These are phyloP conservation scores for Aspergillus sp. DNA, from an alignment of 2,329 filamentous ascomycete species.

Conservation along the genomic window DNA sequence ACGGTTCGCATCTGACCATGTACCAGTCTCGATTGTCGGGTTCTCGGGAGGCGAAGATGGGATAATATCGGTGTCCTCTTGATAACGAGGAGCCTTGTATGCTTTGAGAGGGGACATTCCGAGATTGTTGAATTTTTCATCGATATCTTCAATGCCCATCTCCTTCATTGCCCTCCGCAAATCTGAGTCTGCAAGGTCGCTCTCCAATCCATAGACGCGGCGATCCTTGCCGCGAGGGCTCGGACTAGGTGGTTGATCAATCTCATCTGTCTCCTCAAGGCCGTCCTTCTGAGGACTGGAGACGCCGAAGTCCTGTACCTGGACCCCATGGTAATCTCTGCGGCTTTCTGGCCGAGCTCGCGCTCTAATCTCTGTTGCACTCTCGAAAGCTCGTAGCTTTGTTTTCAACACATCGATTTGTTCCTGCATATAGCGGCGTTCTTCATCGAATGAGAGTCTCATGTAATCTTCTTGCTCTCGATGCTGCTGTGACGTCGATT, in stretches of 20 bases:
- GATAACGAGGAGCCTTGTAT: slow-evolving; percentile 12
- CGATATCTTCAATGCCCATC: slow-evolving; percentile 27
- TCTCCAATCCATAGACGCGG: slow-evolving; percentile 13
- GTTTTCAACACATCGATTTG: slow-evolving; percentile 39
- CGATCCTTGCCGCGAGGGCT: slow-evolving; percentile 36
- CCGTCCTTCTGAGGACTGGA: slow-evolving; percentile 20
- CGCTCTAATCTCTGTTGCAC: slow-evolving; percentile 21
- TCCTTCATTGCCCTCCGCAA: slow-evolving; percentile 23
- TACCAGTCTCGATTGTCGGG: slow-evolving; percentile 22
- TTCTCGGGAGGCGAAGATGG: slow-evolving; percentile 36
- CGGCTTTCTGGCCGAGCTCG: slow-evolving; percentile 26
- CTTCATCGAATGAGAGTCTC: slow-evolving; percentile 34
- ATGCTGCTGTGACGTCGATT: slow-evolving; percentile 33
- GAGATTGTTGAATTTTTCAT: slow-evolving; percentile 26
- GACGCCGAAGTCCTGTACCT: slow-evolving; percentile 26
- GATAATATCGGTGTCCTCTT: slow-evolving; percentile 17
- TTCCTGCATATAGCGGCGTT: slow-evolving; percentile 39
- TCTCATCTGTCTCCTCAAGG: slow-evolving; percentile 30
- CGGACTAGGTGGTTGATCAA: slow-evolving; percentile 34
- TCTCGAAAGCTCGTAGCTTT: slow-evolving; percentile 30
- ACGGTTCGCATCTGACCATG: slow-evolving; percentile 22
- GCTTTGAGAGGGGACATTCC: slow-evolving; percentile 22
- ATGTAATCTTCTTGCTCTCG: slow-evolving; percentile 37
- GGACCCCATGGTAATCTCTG: slow-evolving; percentile 30
- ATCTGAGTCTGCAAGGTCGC: slow-evolving; percentile 20